Evolutionary conservation across 2,329 filamentous ascomycete genomes (phyloP).

Genomic region (Ophiocordyceps unilateralis): DNA sequence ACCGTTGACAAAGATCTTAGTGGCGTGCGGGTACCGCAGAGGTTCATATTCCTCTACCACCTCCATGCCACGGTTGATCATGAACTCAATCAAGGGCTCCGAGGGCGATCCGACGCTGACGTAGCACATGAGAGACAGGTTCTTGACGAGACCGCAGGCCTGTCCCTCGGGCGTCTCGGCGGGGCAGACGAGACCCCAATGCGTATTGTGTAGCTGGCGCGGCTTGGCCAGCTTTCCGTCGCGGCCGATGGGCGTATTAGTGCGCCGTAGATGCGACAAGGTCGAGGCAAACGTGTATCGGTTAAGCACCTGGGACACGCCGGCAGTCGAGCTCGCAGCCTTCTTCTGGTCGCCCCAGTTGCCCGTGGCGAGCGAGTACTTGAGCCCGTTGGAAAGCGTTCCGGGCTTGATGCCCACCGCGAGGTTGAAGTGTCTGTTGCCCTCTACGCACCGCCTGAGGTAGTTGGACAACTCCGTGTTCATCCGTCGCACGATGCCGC

Average conservation of each 20-base stretch:
- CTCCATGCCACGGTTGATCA: conserved; percentile 93
- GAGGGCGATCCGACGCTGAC: conserved; percentile 89
- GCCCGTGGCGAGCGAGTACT: conserved; percentile 91
- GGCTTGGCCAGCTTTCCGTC: conserved; percentile 98
- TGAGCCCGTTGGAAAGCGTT: conserved; percentile 82
- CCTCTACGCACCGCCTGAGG: conserved; percentile 81
- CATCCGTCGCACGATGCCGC: conserved; percentile 76
- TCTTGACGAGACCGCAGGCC: conserved; percentile 96
- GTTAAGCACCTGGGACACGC: conserved; percentile 95
- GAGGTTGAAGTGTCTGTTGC: conserved; percentile 74
- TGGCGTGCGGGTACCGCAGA: conserved; percentile 70
- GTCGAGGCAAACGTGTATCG: conserved; percentile 96
- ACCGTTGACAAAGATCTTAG: conserved; percentile 96
- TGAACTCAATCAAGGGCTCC: conserved; percentile 82
- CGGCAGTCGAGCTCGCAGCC: conserved; percentile 82
- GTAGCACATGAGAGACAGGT: conserved; percentile 93
- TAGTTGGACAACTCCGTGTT: conserved; percentile 84
- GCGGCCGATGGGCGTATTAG: conserved; percentile 92
- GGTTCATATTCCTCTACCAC: conserved; percentile 90
- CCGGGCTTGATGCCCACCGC: conserved; percentile 80
- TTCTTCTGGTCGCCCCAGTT: conserved; percentile 99
- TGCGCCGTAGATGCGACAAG: conserved; percentile 86
- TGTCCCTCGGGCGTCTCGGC: conserved; percentile 97
- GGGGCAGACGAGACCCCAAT: conserved; percentile 95
- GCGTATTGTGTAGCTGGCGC: conserved; percentile 92